Evolutionary conservation across 2,329 filamentous ascomycete species (phyloP).

Genomic region (Aplosporella prunicola): DNA sequence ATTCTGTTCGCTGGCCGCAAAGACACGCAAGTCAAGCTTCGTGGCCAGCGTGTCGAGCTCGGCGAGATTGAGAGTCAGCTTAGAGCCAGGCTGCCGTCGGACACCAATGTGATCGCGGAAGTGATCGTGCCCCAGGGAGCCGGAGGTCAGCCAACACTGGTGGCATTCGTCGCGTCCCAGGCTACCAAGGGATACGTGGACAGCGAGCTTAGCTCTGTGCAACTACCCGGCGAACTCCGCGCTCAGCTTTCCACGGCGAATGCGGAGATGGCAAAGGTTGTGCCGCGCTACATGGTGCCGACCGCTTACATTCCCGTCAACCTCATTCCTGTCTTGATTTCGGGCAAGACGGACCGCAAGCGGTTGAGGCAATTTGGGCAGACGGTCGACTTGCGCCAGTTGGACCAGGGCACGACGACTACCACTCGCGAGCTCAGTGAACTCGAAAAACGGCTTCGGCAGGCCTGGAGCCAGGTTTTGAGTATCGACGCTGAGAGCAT

Average conservation of each 20-base stretch:
- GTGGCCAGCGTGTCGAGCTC: constrained; percentile 32
- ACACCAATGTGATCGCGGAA: constrained; percentile 30
- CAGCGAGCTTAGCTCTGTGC: constrained; percentile 14
- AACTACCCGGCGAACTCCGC: neutral
- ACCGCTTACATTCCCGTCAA: constrained; percentile 35
- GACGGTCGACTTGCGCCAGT: constrained; percentile 12
- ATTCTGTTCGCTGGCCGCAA: constrained; percentile 53
- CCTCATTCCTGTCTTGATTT: constrained; percentile 34
- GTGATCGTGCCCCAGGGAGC: constrained; percentile 30
- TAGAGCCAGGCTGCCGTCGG: constrained; percentile 10
- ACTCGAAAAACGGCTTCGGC: too few relatives aligned
- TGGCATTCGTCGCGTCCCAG: constrained; percentile 23
- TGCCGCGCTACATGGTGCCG: constrained; percentile 32
- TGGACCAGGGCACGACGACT: constrained; percentile 4
- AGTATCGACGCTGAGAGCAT: constrained; percentile 28
- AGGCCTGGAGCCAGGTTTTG: constrained; percentile 11
- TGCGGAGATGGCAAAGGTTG: constrained; percentile 7
- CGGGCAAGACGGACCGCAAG: constrained; percentile 31
- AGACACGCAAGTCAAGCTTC: constrained; percentile 46
- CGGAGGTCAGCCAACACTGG: constrained; percentile 19
- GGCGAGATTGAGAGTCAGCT: constrained; percentile 31
- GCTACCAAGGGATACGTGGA: too few relatives aligned
- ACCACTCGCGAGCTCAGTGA: constrained; percentile 1
- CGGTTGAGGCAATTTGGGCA: constrained; percentile 14
- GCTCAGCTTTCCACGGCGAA: constrained; percentile 1